A percentile compares a stretch with the other conserved stretches of the same genome.
Conservation (phyloP, 2,329 filamentous ascomycete genomes). For the Cadophora sp. region DNA sequence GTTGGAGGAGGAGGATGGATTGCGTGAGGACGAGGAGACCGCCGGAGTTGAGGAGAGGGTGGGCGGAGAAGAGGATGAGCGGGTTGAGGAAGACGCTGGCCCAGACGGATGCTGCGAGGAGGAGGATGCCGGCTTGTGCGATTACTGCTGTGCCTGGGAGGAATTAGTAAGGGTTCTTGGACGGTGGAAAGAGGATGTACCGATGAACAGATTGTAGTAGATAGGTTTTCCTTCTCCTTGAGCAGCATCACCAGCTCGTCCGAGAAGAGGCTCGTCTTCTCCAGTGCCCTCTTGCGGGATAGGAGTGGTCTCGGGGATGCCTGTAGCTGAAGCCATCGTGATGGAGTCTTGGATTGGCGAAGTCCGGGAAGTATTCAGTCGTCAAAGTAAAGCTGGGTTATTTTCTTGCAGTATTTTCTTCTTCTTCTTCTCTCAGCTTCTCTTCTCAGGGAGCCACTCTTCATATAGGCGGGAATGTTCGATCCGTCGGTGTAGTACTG, state of each 20-base stretch:
- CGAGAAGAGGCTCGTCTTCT: slow-evolving; percentile 75
- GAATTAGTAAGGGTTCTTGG: slow-evolving; percentile 25
- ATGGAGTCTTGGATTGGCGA: neutral
- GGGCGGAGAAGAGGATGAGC: slow-evolving; percentile 84
- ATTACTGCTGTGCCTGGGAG: slow-evolving; percentile 77
- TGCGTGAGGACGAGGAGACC: slow-evolving; percentile 79
- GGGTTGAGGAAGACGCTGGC: slow-evolving; percentile 71
- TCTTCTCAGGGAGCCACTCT: slow-evolving; percentile 1
- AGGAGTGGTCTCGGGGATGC: slow-evolving; percentile 62
- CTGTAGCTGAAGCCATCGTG: slow-evolving; percentile 72
- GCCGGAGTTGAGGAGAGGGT: slow-evolving; percentile 75
- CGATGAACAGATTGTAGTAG: slow-evolving; percentile 74
- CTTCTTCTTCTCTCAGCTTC: too few relatives aligned
- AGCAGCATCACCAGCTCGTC: slow-evolving; percentile 73
- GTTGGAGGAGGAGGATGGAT: slow-evolving; percentile 85
- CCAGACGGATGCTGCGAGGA: slow-evolving; percentile 81
- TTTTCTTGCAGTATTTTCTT: too few relatives aligned
- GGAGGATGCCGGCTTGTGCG: slow-evolving; percentile 78
- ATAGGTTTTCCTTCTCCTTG: slow-evolving; percentile 71
- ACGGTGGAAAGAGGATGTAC: slow-evolving; percentile 51
- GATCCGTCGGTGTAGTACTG: neutral
- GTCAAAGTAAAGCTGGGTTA: neutral
- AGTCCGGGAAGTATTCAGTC: neutral
- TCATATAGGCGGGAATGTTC: neutral
- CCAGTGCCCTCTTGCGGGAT: slow-evolving; percentile 41